These are phyloP conservation scores for Diaporthe sp. DNA, from an alignment of 2,329 filamentous ascomycete species.

Conservation along the genomic window DNA sequence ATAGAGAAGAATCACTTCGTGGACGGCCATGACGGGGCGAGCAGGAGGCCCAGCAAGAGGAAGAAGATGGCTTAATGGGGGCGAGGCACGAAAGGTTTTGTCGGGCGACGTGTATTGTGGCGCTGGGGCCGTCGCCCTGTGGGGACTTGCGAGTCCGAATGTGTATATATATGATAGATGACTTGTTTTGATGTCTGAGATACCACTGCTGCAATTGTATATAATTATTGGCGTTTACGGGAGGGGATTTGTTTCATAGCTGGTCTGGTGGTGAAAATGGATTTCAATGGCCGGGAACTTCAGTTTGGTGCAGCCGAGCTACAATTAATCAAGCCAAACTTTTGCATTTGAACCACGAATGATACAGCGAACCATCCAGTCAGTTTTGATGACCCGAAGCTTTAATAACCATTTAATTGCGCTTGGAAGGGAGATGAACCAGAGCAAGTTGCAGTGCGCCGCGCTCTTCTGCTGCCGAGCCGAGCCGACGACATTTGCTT, in stretches of 20 bases:
- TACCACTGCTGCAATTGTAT: constrained; percentile 31
- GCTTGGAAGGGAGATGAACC: background rate
- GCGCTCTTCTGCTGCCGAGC: constrained; percentile 14
- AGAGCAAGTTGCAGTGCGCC: background rate
- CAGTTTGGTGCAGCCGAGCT: background rate
- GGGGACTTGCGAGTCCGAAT: background rate
- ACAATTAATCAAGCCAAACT: background rate
- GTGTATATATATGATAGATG: constrained; percentile 16
- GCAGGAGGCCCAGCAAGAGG: constrained; percentile 60
- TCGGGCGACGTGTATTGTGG: background rate
- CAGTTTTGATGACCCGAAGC: background rate
- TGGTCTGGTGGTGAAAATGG: background rate
- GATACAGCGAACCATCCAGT: background rate
- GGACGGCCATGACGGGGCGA: constrained; percentile 55
- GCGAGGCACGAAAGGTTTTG: no score
- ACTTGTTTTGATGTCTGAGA: constrained; percentile 16
- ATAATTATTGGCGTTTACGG: background rate
- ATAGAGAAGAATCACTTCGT: constrained; percentile 69
- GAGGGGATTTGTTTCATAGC: background rate
- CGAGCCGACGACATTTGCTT: constrained; percentile 30
- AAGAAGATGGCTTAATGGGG: constrained; percentile 55
- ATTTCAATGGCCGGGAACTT: background rate
- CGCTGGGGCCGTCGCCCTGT: background rate
- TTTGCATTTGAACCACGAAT: background rate
- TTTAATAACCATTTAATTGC: no score